Evolutionary conservation across 768 basidiomycete genomes (phyloP).

Genomic region (Lepiota brunneoincarnata): DNA sequence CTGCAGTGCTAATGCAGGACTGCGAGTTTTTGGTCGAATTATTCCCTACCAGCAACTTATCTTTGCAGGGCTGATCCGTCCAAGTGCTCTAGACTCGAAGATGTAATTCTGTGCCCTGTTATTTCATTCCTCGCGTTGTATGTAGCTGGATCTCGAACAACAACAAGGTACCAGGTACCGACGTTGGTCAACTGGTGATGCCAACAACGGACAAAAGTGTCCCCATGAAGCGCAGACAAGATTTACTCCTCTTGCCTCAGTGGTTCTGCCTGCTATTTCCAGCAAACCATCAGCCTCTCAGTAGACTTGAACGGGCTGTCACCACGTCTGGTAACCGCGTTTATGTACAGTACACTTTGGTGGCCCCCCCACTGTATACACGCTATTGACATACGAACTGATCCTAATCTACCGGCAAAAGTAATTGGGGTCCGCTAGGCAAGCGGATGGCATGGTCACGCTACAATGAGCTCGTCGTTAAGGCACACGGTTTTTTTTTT

Average conservation of each 20-base stretch:
- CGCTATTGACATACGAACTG: constrained; percentile 2
- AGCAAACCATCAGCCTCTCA: neutral
- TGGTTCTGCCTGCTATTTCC: no score
- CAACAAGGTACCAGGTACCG: constrained; percentile 4
- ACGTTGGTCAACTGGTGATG: neutral
- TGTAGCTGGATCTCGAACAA: neutral
- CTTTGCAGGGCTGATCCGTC: neutral
- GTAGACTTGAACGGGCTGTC: neutral
- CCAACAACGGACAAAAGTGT: neutral
- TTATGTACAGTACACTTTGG: neutral
- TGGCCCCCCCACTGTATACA: constrained; percentile 3
- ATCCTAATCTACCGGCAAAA: constrained; percentile 1
- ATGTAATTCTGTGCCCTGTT: neutral
- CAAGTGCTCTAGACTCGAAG: neutral
- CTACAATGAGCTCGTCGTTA: constrained; percentile 1
- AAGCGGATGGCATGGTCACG: neutral
- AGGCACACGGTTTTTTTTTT: neutral
- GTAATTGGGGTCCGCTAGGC: neutral
- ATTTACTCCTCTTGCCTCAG: no score
- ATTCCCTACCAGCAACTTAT: neutral
- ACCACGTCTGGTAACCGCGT: neutral
- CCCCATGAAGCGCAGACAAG: neutral
- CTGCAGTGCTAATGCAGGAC: no score
- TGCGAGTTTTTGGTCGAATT: no score
- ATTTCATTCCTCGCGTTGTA: neutral